Evolutionary conservation across 805 yeast genomes (phyloP), one percentile per base, ranked within the genome.

Genomic region (Saturnispora dispora): DNA sequence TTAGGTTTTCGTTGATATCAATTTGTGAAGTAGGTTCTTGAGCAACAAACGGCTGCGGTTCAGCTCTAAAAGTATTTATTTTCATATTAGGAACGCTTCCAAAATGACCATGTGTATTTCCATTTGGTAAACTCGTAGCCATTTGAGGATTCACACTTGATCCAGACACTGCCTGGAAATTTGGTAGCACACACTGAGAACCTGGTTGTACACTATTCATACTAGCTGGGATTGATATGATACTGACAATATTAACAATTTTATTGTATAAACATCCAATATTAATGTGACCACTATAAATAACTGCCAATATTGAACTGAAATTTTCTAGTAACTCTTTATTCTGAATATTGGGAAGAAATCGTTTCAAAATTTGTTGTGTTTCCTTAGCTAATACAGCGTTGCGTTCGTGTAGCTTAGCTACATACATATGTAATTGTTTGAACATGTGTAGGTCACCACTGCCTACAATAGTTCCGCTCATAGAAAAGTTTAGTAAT

Each of bases 241-340:
- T 5, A 10, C 35, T 17, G 11, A 47, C 18, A 8, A 20, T 30
- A n/a, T 15, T 25, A 15, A 40, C 47, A 11, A 37, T 43, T n/a
- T 43, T 39, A n/a, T 43, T 35, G 20, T 43, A 48, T 15, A 48
- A n/a, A 15, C 17, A 48, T 18, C 51, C 51, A 48, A 48, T 33
- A 27, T 40, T 42, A 10, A 48, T 46, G 42, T 48, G 43, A 48
- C 46, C 25, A 9, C 42, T 37, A 37, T 48, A 13, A 42, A 22
- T 15, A 48, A 20, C 30, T 35, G 25, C 11, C 37, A 41, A 15
- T 42, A 33, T 32, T 33, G 47, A 48, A 17, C 18, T 33, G 18
- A 48, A 33, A 20, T 28, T 27, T 7, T 28, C 41, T 27, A 13
- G 9, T 13, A 44, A 13, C 3, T 25, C 8, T 18, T 27, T 43